phyloP scores from a whole-genome alignment of 2,329 filamentous ascomycete genomes.

The Thielaviopsis ethacetica region DNA sequence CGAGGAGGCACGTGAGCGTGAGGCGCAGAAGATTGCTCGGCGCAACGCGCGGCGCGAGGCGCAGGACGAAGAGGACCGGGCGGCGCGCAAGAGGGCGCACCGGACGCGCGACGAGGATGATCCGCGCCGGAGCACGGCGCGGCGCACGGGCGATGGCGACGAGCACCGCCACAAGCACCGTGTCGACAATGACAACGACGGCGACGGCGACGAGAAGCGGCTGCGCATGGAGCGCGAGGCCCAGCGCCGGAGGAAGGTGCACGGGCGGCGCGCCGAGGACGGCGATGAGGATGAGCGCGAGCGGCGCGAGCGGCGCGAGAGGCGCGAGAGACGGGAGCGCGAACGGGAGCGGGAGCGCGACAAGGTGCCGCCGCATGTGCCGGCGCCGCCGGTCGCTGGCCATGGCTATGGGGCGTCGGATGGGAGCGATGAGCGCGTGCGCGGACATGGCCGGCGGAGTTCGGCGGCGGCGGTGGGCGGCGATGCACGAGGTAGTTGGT shows the following conservation, averaged over 20 bases:
- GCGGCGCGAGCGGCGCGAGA: conserved; percentile 34
- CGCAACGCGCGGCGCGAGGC: background rate
- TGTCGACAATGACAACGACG: conserved; percentile 26
- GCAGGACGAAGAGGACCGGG: conserved; percentile 1
- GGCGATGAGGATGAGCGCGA: conserved; percentile 21
- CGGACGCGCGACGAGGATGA: conserved; percentile 1
- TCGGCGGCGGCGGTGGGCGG: conserved; percentile 22
- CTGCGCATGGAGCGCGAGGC: conserved; percentile 36
- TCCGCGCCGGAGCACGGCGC: too few species aligned
- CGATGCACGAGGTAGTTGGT: conserved; percentile 39
- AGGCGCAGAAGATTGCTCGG: background rate
- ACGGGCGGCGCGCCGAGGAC: conserved; percentile 28
- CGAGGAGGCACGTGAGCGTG: background rate
- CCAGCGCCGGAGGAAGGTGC: conserved; percentile 32
- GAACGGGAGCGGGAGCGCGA: conserved; percentile 18
- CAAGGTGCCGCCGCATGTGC: conserved; percentile 13
- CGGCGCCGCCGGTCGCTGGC: conserved; percentile 13
- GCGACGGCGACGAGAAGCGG: conserved; percentile 38
- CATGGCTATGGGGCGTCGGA: conserved; percentile 20
- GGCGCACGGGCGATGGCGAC: background rate
- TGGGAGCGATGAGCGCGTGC: conserved; percentile 26
- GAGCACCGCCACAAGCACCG: background rate
- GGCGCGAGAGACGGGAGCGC: conserved; percentile 33
- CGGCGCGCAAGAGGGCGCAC: background rate
- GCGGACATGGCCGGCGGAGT: conserved; percentile 23